Conservation (phyloP, 768 basidiomycete genomes). For the Grammothele lineata region DNA sequence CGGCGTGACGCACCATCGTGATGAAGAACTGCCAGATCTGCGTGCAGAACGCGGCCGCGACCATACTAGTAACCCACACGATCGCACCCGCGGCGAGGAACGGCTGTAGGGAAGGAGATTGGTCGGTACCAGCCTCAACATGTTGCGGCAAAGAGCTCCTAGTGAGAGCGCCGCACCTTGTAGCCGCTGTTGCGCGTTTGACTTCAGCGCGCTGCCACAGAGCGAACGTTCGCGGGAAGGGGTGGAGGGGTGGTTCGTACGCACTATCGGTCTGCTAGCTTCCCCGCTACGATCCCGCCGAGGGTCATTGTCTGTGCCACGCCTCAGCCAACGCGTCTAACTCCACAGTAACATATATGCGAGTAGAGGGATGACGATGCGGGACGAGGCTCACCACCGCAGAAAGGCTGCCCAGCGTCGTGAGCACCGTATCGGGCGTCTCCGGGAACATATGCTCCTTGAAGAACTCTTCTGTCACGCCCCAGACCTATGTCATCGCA, state of each 20-base stretch:
- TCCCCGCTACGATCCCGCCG: slow-evolving; percentile 26
- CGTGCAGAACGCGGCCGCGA: slow-evolving; percentile 29
- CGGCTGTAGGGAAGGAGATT: slow-evolving; percentile 12
- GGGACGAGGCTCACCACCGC: slow-evolving; percentile 13
- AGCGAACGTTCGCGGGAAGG: background rate
- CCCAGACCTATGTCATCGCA: slow-evolving; percentile 26
- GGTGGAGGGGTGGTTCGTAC: slow-evolving; percentile 5
- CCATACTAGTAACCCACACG: slow-evolving; percentile 24
- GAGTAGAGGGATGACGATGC: background rate
- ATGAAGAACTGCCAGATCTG: slow-evolving; percentile 30
- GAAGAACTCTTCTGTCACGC: slow-evolving; percentile 30
- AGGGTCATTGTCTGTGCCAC: slow-evolving; percentile 23
- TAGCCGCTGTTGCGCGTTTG: slow-evolving; percentile 12
- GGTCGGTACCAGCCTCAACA: no score
- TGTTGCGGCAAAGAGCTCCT: slow-evolving; percentile 30
- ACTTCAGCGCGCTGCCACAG: no score
- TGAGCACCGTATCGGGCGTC: slow-evolving; percentile 12
- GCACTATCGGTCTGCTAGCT: slow-evolving; percentile 30
- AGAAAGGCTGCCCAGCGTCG: slow-evolving; percentile 24
- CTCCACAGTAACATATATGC: no score
- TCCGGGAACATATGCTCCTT: slow-evolving; percentile 22
- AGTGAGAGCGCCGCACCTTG: slow-evolving; percentile 5
- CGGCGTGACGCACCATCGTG: slow-evolving; percentile 24
- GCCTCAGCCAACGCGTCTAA: background rate
- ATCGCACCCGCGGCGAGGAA: slow-evolving; percentile 28